These are phyloP conservation scores for Mortierella claussenii DNA, from an alignment of 192 early-diverging fungal genomes.

Conservation along the genomic window DNA sequence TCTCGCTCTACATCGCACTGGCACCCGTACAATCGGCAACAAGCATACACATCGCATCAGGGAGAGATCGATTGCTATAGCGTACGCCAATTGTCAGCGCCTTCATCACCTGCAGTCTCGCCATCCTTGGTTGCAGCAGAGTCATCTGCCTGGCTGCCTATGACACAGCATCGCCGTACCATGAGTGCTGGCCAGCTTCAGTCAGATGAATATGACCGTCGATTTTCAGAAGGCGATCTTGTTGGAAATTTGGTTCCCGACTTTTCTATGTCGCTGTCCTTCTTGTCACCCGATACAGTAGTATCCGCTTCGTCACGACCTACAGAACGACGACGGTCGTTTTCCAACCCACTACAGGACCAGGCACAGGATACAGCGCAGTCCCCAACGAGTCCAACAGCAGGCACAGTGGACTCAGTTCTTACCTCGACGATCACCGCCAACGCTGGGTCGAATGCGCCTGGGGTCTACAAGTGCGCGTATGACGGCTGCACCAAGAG, in stretches of 20 bases:
- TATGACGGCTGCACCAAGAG: conserved; percentile 73
- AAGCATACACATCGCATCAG: not conserved
- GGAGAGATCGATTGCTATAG: not conserved
- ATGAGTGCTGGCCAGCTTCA: conserved; percentile 6
- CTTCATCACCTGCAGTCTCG: conserved; percentile 15
- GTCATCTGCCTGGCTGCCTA: not conserved
- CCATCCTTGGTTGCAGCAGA: not conserved
- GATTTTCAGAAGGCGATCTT: conserved; percentile 32
- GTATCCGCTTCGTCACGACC: not conserved
- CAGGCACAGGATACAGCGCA: not conserved
- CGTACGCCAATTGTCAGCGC: conserved; percentile 13
- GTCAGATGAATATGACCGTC: conserved; percentile 19
- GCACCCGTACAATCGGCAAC: conserved; percentile 21
- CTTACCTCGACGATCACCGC: not conserved
- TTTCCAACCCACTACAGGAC: not conserved
- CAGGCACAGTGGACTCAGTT: not conserved
- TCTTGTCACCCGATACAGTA: conserved; percentile 3
- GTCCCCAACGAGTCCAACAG: not conserved
- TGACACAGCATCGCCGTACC: conserved; percentile 25
- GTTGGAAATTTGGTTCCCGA: conserved; percentile 16
- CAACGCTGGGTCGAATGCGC: not conserved
- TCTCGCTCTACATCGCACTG: conserved; percentile 14
- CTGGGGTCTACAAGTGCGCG: conserved; percentile 57
- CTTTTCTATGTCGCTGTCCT: conserved; percentile 5
- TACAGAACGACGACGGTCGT: not conserved